Percentiles rank a stretch among this genome's conserved stretches.
Conservation (phyloP, 371 early-diverging fungal genomes). For the Mucor lusitanicus region DNA sequence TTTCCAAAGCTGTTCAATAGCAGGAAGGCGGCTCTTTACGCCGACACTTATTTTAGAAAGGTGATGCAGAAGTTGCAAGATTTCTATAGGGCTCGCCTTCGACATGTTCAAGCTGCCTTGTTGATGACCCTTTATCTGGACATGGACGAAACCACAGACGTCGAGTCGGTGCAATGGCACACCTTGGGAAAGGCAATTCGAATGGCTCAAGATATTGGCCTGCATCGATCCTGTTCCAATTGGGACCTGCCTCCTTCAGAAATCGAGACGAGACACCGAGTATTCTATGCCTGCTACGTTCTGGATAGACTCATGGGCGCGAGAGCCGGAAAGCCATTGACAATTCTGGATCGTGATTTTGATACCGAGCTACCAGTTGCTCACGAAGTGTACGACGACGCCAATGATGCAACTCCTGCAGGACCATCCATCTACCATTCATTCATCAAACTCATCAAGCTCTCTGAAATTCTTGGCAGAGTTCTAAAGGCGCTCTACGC, state of each 20-base stretch:
- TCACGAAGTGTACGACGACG: constrained; percentile 30
- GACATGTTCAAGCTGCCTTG: constrained; percentile 47
- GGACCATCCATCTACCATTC: constrained; percentile 30
- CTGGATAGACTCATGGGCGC: constrained; percentile 57
- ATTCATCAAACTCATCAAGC: constrained; percentile 37
- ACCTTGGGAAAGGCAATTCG: constrained; percentile 65
- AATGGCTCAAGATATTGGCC: constrained; percentile 67
- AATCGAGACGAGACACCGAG: constrained; percentile 59
- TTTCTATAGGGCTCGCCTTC: constrained; percentile 31
- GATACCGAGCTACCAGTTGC: constrained; percentile 40
- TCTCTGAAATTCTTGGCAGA: constrained; percentile 50
- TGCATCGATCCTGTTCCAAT: constrained; percentile 58
- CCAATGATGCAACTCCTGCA: background rate
- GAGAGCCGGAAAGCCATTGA: constrained; percentile 45
- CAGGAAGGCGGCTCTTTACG: constrained; percentile 32
- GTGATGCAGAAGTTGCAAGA: constrained; percentile 42
- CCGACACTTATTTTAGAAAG: constrained; percentile 38
- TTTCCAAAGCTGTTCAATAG: constrained; percentile 22
- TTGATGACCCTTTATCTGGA: constrained; percentile 48
- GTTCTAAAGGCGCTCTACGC: constrained; percentile 46
- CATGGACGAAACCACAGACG: constrained; percentile 43
- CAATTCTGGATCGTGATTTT: constrained; percentile 50
- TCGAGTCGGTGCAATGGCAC: constrained; percentile 55
- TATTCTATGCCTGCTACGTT: constrained; percentile 64
- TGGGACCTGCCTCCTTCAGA: constrained; percentile 56